phyloP scores from a whole-genome alignment of 1,139 yeast genomes.

The Kodamaea suecica region DNA sequence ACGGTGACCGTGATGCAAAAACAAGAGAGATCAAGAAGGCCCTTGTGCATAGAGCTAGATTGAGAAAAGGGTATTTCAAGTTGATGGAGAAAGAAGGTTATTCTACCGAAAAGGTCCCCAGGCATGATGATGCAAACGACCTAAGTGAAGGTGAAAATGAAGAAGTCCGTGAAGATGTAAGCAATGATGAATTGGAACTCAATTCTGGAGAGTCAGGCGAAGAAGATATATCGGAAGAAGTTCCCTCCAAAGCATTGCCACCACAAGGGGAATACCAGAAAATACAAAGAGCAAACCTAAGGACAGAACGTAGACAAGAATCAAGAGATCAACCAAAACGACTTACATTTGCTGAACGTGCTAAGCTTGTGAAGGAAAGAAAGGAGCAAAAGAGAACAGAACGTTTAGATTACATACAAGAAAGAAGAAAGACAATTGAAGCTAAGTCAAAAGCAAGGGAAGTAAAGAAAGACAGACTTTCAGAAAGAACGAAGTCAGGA shows the following conservation, averaged over 20 bases:
- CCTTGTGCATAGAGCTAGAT: conserved; percentile 75
- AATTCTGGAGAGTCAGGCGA: conserved; percentile 20
- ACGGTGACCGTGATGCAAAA: conserved; percentile 41
- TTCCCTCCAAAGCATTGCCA: conserved; percentile 11
- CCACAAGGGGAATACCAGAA: conserved; percentile 2
- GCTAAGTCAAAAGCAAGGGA: conserved; percentile 29
- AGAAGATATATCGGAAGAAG: conserved; percentile 22
- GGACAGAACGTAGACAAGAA: conserved; percentile 4
- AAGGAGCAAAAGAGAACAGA: conserved; percentile 27
- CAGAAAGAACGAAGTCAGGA: conserved; percentile 66
- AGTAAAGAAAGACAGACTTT: conserved; percentile 46
- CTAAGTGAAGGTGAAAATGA: conserved; percentile 4
- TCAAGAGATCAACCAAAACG: conserved; percentile 9
- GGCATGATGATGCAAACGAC: conserved; percentile 7
- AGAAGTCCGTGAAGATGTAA: background rate
- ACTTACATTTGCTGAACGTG: conserved; percentile 45
- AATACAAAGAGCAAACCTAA: conserved; percentile 4
- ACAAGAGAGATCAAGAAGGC: conserved; percentile 68
- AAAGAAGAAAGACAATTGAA: conserved; percentile 17
- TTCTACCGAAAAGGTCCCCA: conserved; percentile 15
- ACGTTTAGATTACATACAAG: conserved; percentile 21
- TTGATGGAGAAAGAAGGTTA: conserved; percentile 73
- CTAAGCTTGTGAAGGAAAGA: conserved; percentile 35
- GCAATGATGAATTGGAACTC: conserved; percentile 4
- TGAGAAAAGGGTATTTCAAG: conserved; percentile 79